Evolutionary conservation across 768 basidiomycete genomes (phyloP), one percentile per base, ranked within the genome.

Genomic region (Porpolomopsis calyptriformis): DNA sequence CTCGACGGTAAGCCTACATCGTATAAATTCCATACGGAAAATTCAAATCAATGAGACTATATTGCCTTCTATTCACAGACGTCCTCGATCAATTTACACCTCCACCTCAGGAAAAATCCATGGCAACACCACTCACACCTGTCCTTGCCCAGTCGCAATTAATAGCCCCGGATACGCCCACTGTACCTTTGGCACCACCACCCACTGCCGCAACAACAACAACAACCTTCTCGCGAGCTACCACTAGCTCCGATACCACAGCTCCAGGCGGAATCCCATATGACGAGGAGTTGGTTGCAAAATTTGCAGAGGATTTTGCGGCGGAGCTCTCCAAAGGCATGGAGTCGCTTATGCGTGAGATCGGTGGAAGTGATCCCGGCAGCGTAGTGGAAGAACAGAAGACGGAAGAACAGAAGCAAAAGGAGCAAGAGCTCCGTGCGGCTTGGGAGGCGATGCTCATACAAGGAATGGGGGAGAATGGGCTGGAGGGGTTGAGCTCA

Each of bases 371-470:
- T 2, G 52, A 47, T n/a, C 55, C 50, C 18, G 55, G 52, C 18
- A 57, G 48, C 34, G 55, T 57, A 12, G 64, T 60, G 31, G 52
- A 61, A 9, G 47, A 51, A 19, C 56, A 63, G 29, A 62, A 64
- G 49, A 63, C 66, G 25, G 49, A 49, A 37, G 52, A 46, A 19
- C 23, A 40, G 38, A 46, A 52, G 29, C 54, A 64, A 24, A 62
- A 55, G 42, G 66, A 70, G 43, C 60, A 61, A 41, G 58, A 59
- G 29, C 63, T 83, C 45, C 71, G 71, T 47, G 74, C 74, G 4
- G 77, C 79, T 23, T 88, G 80, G 83, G 83, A 86, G 59, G 70
- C 73, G 2, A 78, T 85, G 75, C 62, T 87, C 10, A 61, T 77
- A 34, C 77, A 83, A 50, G 77, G 68, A 3, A 73, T 84, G 73